Conservation (phyloP, 2,329 filamentous ascomycete genomes). For the Fusarium sp. region DNA sequence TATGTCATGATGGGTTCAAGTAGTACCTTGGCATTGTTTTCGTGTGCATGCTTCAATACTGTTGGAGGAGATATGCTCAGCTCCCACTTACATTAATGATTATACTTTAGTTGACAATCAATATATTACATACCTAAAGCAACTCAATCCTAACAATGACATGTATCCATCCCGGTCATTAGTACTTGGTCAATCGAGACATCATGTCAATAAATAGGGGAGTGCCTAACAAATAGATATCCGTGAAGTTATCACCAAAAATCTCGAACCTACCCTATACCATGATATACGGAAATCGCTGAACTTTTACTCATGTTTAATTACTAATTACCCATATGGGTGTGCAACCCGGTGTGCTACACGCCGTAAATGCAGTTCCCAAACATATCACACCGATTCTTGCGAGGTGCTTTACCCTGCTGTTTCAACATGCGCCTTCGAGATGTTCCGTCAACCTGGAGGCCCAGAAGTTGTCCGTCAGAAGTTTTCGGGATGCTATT, state of each 20-base stretch:
- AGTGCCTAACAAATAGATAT: neutral
- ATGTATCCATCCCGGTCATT: too few relatives aligned
- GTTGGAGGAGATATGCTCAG: too few relatives aligned
- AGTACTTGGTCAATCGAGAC: too few relatives aligned
- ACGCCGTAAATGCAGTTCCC: neutral
- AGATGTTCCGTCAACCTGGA: neutral
- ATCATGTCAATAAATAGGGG: neutral
- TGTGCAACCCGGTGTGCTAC: neutral
- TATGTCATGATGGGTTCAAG: neutral
- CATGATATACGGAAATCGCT: neutral
- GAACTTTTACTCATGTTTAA: too few relatives aligned
- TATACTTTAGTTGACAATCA: too few relatives aligned
- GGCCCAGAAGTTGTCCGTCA: neutral
- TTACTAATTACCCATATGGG: neutral
- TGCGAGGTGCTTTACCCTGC: neutral
- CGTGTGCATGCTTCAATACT: neutral
- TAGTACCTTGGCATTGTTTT: neutral
- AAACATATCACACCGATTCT: neutral
- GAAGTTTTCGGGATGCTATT: neutral
- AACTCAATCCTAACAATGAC: too few relatives aligned
- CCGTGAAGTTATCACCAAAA: neutral
- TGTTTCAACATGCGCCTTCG: conserved; percentile 36
- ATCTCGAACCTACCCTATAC: neutral
- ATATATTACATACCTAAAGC: too few relatives aligned
- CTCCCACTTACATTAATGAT: too few relatives aligned